Evolutionary conservation across 495 filamentous ascomycete genomes (phyloP).

Genomic region (Penicillium dipodomyicola): DNA sequence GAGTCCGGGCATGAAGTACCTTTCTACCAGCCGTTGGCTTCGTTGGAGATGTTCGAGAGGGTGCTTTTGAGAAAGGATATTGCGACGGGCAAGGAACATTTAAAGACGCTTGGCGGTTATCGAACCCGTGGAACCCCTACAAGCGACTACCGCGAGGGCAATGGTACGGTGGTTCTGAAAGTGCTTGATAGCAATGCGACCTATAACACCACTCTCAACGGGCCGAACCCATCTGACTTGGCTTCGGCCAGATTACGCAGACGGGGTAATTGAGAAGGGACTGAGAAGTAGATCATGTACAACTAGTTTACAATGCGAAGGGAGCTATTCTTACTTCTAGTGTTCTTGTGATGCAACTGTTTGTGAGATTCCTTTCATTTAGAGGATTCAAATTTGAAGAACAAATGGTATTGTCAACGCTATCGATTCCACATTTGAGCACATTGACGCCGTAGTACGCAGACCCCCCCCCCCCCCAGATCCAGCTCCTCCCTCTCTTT

Average conservation of each 20-base stretch:
- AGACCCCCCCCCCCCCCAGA: neutral
- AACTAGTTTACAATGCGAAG: neutral
- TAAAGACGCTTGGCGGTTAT: slow-evolving; percentile 32
- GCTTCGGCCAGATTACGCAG: neutral
- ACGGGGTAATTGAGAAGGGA: neutral
- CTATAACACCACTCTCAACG: slow-evolving; percentile 54
- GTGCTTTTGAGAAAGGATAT: slow-evolving; percentile 56
- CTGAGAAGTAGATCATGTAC: neutral
- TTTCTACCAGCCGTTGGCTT: slow-evolving; percentile 64
- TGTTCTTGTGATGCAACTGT: neutral
- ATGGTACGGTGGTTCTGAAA: slow-evolving; percentile 52
- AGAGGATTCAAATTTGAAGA: neutral
- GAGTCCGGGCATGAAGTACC: slow-evolving; percentile 71
- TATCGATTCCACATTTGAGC: neutral
- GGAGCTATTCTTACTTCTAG: neutral
- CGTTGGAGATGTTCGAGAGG: slow-evolving; percentile 59
- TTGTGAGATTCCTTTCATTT: neutral
- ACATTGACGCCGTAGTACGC: neutral
- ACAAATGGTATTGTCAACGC: neutral
- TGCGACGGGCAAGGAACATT: slow-evolving; percentile 51
- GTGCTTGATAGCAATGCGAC: slow-evolving; percentile 49
- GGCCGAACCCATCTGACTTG: slow-evolving; percentile 31
- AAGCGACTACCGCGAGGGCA: slow-evolving; percentile 58
- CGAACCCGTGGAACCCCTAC: slow-evolving; percentile 48
- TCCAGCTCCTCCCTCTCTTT: neutral